phyloP scores from a whole-genome alignment of 2,329 filamentous ascomycete species.

The Cytospora piceae region DNA sequence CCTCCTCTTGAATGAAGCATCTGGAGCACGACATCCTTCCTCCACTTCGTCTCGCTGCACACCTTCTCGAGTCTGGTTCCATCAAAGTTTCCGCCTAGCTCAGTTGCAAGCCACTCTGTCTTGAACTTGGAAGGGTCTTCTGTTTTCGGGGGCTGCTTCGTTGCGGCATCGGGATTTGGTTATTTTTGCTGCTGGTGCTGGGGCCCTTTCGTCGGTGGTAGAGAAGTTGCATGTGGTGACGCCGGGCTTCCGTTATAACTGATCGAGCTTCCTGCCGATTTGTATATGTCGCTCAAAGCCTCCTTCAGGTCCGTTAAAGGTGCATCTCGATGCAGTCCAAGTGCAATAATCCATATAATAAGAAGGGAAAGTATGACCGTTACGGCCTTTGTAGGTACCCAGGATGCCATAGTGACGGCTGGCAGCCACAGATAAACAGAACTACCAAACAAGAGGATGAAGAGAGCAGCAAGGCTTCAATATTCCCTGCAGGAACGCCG shows the following conservation, averaged over 20 bases:
- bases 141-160: background rate
- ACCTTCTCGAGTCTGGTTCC: background rate
- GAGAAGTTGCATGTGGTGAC: background rate
- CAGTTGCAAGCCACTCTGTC: conserved; percentile 11
- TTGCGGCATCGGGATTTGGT: background rate
- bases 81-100: conserved; percentile 16
- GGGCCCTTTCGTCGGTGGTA: background rate
- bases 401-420: background rate
- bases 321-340: background rate
- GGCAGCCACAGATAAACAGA: too few relatives aligned
- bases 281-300: background rate
- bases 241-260: background rate
- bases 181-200: background rate
- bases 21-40: conserved; percentile 8
- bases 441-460: too few relatives aligned
- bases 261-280: background rate
- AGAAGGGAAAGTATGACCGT: background rate
- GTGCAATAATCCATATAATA: background rate
- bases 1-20: conserved; percentile 15
- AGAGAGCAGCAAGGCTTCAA: background rate
- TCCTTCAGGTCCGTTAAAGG: background rate
- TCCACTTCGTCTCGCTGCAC: conserved; percentile 10
- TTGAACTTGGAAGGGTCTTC: conserved; percentile 10
- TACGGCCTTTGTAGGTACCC: background rate
- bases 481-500: too few relatives aligned